A percentile compares a stretch with the other conserved stretches of the same genome.
Evolutionary conservation across 78 protist genomes (phyloP).

Genomic region (Protostelium mycophagum): DNA sequence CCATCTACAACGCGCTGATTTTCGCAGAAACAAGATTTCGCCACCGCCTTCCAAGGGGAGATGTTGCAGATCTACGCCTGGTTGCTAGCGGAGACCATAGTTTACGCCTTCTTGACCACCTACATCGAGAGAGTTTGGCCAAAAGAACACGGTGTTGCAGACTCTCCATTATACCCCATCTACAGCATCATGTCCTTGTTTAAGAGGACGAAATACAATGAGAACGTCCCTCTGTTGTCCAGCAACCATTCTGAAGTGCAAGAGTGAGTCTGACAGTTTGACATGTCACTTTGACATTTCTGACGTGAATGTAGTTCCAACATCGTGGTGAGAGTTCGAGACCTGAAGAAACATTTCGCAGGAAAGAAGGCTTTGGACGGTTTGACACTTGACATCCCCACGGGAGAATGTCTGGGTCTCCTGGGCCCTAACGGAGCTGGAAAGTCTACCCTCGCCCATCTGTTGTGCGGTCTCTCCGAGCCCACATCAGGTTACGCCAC

Average conservation of each 20-base stretch:
- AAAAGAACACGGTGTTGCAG: conserved; percentile 54
- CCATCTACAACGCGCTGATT: background rate
- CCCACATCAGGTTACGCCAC: conserved; percentile 52
- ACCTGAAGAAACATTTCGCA: background rate
- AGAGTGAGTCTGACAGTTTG: conserved; percentile 1
- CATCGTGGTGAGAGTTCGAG: background rate
- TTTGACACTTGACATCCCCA: conserved; percentile 39
- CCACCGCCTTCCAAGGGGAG: background rate
- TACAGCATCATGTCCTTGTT: background rate
- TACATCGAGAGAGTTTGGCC: conserved; percentile 73
- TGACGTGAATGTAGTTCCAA: background rate
- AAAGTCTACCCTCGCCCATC: conserved; percentile 54
- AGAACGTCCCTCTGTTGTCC: background rate
- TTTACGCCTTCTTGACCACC: conserved; percentile 36
- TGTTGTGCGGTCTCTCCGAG: conserved; percentile 34
- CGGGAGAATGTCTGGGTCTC: conserved; percentile 62
- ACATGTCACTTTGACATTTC: background rate
- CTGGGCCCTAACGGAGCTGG: conserved; percentile 90
- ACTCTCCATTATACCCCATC: conserved; percentile 44
- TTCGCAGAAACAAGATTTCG: background rate
- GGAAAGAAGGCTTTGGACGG: conserved; percentile 14
- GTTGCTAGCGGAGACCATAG: conserved; percentile 49
- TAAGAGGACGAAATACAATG: background rate
- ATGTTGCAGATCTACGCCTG: background rate
- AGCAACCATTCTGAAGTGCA: background rate